These are phyloP conservation scores for Ustilago bromivora DNA, from an alignment of 1,284 basidiomycete genomes.

Conservation along the genomic window DNA sequence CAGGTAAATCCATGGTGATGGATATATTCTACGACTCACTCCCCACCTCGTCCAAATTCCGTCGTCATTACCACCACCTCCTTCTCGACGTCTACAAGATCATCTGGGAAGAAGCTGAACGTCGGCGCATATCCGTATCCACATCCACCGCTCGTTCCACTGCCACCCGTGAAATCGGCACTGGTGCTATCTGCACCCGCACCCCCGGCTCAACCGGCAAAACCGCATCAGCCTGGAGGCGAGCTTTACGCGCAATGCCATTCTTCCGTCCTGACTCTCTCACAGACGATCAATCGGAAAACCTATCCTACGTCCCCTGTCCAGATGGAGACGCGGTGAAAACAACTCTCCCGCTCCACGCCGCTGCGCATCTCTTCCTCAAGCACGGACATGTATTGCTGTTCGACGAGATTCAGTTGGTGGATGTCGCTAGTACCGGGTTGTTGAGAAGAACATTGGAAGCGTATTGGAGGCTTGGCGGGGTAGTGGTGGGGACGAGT, in stretches of 20 bases:
- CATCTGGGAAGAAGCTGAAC: constrained; percentile 75
- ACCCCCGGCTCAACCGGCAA: constrained; percentile 9
- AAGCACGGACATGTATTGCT: constrained; percentile 75
- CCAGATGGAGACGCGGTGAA: constrained; percentile 52
- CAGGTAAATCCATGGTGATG: constrained; percentile 76
- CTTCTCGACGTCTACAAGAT: constrained; percentile 78
- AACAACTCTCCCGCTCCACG: constrained; percentile 71
- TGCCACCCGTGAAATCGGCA: constrained; percentile 42
- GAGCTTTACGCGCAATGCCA: constrained; percentile 52
- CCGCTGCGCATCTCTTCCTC: constrained; percentile 73
- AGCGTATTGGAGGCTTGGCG: constrained; percentile 82
- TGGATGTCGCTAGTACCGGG: constrained; percentile 77
- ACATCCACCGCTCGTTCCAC: constrained; percentile 51
- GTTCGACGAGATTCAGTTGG: constrained; percentile 80
- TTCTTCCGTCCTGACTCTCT: constrained; percentile 59
- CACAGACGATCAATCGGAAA: constrained; percentile 15
- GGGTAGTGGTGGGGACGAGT: constrained; percentile 75
- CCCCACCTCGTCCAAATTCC: constrained; percentile 75
- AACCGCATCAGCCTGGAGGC: constrained; percentile 32
- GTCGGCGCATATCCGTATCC: constrained; percentile 67
- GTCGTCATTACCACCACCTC: constrained; percentile 79
- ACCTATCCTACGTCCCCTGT: constrained; percentile 37
- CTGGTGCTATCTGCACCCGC: constrained; percentile 70
- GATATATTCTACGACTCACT: constrained; percentile 77
- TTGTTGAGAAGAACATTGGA: constrained; percentile 79